Percentiles rank a stretch among this genome's conserved stretches.
These are phyloP conservation scores for Zalaria sp. DNA, from an alignment of 2,329 filamentous ascomycete genomes.

Conservation along the genomic window DNA sequence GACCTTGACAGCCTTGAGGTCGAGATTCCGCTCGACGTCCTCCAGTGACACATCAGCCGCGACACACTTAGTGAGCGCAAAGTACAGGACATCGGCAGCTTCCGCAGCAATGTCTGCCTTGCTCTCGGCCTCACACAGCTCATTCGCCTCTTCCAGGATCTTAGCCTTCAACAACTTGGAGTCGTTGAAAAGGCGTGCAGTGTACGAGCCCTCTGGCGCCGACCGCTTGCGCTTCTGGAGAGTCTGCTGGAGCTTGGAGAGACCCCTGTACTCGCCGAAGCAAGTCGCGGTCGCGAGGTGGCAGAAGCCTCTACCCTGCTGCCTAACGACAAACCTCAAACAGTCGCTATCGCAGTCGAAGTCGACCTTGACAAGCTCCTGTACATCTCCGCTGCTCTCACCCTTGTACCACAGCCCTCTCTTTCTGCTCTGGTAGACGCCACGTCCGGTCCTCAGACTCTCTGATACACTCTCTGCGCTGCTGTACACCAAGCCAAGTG, in stretches of 20 bases:
- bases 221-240: constrained; percentile 67
- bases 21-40: constrained; percentile 83
- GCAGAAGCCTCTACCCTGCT: constrained; percentile 83
- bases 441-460: constrained; percentile 64
- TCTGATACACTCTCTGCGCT: constrained; percentile 81
- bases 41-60: constrained; percentile 71
- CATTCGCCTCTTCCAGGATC: constrained; percentile 96
- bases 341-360: constrained; percentile 92
- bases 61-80: constrained; percentile 81
- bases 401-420: constrained; percentile 95
- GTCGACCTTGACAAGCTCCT: constrained; percentile 72
- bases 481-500: constrained; percentile 86
- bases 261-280: constrained; percentile 71
- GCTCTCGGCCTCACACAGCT: constrained; percentile 74
- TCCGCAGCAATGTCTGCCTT: constrained; percentile 84
- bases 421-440: constrained; percentile 94
- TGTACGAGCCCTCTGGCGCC: constrained; percentile 84
- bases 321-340: constrained; percentile 74
- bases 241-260: constrained; percentile 77
- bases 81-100: constrained; percentile 90
- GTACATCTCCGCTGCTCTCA: constrained; percentile 82
- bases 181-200: constrained; percentile 81
- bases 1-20: constrained; percentile 89
- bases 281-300: constrained; percentile 86
- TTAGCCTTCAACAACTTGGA: constrained; percentile 81